phyloP scores from a whole-genome alignment of 257 asterid species.

The Lantana camara region DNA sequence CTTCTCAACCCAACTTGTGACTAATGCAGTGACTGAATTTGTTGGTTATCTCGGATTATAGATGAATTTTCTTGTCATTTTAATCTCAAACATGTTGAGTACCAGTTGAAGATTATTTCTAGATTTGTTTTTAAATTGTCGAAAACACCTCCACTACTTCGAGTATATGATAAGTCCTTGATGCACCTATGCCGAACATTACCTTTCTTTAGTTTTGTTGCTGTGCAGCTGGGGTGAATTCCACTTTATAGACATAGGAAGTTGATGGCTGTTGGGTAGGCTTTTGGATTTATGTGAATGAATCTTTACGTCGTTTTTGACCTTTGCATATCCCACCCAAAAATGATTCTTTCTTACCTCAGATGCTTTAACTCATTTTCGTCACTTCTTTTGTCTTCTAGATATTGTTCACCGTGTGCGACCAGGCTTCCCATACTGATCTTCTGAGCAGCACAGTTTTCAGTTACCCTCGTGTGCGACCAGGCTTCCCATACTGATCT shows the following conservation, averaged over 20 bases:
- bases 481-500: too few relatives aligned
- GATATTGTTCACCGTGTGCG: constrained; percentile 29
- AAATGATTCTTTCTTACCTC: constrained; percentile 5
- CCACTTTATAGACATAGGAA: not conserved
- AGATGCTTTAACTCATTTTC: not conserved
- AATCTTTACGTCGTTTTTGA: not conserved
- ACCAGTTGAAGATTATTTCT: not conserved
- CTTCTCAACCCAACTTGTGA: constrained; percentile 8
- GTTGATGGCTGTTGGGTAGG: constrained; percentile 17
- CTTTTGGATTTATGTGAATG: not conserved
- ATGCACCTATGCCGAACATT: not conserved
- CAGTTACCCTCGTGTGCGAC: not conserved
- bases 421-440: too few relatives aligned
- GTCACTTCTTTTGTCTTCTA: constrained; percentile 23
- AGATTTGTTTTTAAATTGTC: constrained; percentile 5
- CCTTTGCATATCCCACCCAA: constrained; percentile 5
- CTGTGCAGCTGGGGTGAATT: not conserved
- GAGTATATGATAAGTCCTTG: not conserved
- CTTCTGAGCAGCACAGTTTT: constrained; percentile 15
- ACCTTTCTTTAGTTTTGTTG: constrained; percentile 1
- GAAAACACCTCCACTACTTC: not conserved
- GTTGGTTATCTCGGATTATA: constrained; percentile 10
- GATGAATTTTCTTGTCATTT: constrained; percentile 9
- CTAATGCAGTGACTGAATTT: not conserved
- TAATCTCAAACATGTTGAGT: constrained; percentile 5